Base-by-base conservation (phyloP, 352 stramenopile genomes). In the Globisporangium takayamanum region DNA sequence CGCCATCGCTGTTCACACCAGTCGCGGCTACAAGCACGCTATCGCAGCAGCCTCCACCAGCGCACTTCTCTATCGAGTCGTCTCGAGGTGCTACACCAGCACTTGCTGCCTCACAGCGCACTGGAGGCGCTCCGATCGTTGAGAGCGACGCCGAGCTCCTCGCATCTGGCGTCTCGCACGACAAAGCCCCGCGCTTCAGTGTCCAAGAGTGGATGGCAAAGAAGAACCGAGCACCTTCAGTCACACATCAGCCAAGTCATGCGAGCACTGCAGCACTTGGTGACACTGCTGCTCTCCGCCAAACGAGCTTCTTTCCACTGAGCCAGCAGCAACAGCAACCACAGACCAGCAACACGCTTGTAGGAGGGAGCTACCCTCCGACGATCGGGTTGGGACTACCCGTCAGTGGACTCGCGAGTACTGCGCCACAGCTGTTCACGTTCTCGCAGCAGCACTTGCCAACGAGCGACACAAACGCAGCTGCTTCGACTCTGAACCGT, bases 181-280 rank as follows among this genome's bases (percentile, higher is more conserved):
- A 91, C 30, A 84, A 83, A 46, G 77, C 68, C 0, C 78, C 67
- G 41, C 70, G 63, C 15, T 76, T 89, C 8, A 89, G 78, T 60
- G 81, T 91, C 7, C 74, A 91, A 49, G 77, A 91, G 53, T 88
- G 80, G 78, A 87, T 91, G 55, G 77, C 78, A 2, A 89, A 53
- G 49, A 89, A 89, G 49, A 70, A 69, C 7, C 76, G 73, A 2
- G 30, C 70, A 1, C 28, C 50, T 4, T 78, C 68, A n/a, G 55
- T 48, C 2, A 64, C 68, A 3, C 69, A 45, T 18, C 61, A 78
- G 64, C 45, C 63, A 20, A 72, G 50, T 58, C 61, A 55, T 47
- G 30, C 30, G 30, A 36, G 30, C 30, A 36, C 30, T 36, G 11
- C 22, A 45, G 16, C 59, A 50, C 26, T 37, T 18, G 51, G n/a